Evolutionary conservation across 2,329 filamentous ascomycete species (phyloP), one percentile per base, ranked within the genome.

Genomic region (Xylaria sp.): DNA sequence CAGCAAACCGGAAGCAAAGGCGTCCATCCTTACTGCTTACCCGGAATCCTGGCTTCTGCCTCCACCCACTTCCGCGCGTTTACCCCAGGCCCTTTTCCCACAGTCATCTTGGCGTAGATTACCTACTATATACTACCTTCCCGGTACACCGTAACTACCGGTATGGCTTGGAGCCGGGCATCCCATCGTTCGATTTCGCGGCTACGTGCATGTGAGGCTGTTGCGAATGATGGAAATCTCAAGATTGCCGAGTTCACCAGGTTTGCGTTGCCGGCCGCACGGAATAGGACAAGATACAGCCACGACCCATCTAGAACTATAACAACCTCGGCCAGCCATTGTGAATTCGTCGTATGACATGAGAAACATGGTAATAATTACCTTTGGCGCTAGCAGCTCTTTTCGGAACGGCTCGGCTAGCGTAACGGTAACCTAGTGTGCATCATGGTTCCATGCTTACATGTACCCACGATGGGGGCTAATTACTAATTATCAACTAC

Each of bases 1-100:
- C 56, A 55, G 56, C 63, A 58, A 65, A 65, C 63, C 63, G 63
- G 63, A 65, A 48, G 55, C 51, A 56, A n/a, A 46, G 51, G 61
- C 61, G 52, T 28, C 39, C 20, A 9, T 31, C 36, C 23, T 13
- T 18, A 13, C 43, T 39, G 48, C 46, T 59, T 48, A 60, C 55
- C 56, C 56, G 63, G 63, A 48, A 60, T 46, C 48, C 54, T 36
- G 51, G 31, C 25, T 59, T 25, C 46, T 20, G 46, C 46, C 46
- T 33, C 48, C 55, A 46, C 56, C 56, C 62, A 54, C 62, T 65
- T 54, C 62, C 62, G 62, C 62, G 48, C 63, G 48, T 60, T 41
- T 65, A 65, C 63, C 56, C 63, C 63, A 46, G 48, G 18, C 63
- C 48, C 23, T 31, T 33, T 18, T 48, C 41, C 55, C 36, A 36